Percentiles rank a stretch among this genome's conserved stretches.
These are phyloP conservation scores for Handroanthus guayacan DNA, from an alignment of 257 asterid species.

Conservation along the genomic window DNA sequence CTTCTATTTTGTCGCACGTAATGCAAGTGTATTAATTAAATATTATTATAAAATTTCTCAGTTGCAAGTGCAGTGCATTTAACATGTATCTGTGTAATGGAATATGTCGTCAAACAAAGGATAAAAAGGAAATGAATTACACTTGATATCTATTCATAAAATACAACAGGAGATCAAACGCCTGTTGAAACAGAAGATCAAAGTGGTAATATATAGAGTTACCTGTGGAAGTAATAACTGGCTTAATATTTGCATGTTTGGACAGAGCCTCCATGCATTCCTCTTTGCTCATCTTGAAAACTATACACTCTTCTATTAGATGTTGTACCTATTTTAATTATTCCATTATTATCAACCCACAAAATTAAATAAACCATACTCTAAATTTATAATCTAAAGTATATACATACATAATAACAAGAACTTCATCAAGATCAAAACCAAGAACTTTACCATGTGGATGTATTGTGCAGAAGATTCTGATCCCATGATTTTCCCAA, in stretches of 20 bases:
- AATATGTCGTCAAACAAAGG: too few relatives aligned
- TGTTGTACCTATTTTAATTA: constrained; percentile 47
- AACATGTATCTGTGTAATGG: too few relatives aligned
- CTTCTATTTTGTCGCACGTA: too few relatives aligned
- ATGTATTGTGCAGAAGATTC: constrained; percentile 81
- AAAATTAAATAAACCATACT: neutral
- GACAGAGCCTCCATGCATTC: constrained; percentile 95
- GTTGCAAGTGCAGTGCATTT: too few relatives aligned
- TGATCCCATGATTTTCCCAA: constrained; percentile 50
- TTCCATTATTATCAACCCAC: neutral
- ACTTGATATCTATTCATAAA: too few relatives aligned
- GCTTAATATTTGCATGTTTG: constrained; percentile 85
- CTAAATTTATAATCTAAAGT: neutral
- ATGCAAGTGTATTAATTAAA: too few relatives aligned
- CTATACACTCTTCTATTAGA: constrained; percentile 81
- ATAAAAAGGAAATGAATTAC: too few relatives aligned
- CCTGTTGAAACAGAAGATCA: neutral
- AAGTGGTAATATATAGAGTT: neutral
- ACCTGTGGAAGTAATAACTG: constrained; percentile 72
- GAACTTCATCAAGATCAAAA: neutral
- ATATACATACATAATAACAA: neutral
- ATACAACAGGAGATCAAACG: too few relatives aligned
- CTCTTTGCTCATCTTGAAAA: constrained; percentile 82
- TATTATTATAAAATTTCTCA: too few relatives aligned
- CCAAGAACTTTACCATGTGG: constrained; percentile 55